Conservation (phyloP, 106 monocot genomes). For the Phalaenopsis equestris region DNA sequence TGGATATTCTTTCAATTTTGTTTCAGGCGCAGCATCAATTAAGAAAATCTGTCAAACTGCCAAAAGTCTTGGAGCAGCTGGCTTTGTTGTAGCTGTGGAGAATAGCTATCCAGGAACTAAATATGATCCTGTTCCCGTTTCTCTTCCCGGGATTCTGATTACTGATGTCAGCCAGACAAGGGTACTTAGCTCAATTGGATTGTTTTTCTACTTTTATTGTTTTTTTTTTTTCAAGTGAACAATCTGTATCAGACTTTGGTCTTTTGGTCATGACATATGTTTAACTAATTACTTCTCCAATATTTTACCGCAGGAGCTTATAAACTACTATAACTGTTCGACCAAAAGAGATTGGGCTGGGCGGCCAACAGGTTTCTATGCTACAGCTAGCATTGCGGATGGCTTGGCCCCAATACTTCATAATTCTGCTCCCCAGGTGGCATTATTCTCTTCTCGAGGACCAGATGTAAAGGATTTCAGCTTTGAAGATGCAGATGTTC, state of each 20-base stretch:
- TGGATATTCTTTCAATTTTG: slow-evolving; percentile 92
- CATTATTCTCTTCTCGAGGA: slow-evolving; percentile 88
- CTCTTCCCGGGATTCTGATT: slow-evolving; percentile 78
- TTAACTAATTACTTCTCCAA: background rate
- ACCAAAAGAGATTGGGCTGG: slow-evolving; percentile 92
- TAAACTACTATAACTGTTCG: slow-evolving; percentile 75
- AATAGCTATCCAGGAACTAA: slow-evolving; percentile 76
- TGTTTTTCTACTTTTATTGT: background rate
- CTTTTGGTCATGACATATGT: background rate
- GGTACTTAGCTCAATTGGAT: slow-evolving; percentile 24
- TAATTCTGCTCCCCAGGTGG: slow-evolving; percentile 90
- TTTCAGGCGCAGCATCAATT: slow-evolving; percentile 90
- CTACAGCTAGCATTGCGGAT: slow-evolving; percentile 68
- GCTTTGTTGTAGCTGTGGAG: slow-evolving; percentile 90
- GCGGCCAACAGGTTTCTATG: slow-evolving; percentile 50
- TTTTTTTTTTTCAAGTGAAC: background rate
- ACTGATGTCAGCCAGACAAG: slow-evolving; percentile 56
- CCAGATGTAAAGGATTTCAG: slow-evolving; percentile 97
- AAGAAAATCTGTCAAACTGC: slow-evolving; percentile 86
- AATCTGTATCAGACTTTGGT: background rate
- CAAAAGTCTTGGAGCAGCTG: slow-evolving; percentile 80
- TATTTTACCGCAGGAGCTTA: slow-evolving; percentile 46
- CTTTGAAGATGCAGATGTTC: slow-evolving; percentile 96
- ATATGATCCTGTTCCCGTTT: slow-evolving; percentile 80
- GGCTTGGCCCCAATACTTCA: slow-evolving; percentile 80